Evolutionary conservation across 1,284 basidiomycete genomes (phyloP).

Genomic region (Cystobasidium pallidum): DNA sequence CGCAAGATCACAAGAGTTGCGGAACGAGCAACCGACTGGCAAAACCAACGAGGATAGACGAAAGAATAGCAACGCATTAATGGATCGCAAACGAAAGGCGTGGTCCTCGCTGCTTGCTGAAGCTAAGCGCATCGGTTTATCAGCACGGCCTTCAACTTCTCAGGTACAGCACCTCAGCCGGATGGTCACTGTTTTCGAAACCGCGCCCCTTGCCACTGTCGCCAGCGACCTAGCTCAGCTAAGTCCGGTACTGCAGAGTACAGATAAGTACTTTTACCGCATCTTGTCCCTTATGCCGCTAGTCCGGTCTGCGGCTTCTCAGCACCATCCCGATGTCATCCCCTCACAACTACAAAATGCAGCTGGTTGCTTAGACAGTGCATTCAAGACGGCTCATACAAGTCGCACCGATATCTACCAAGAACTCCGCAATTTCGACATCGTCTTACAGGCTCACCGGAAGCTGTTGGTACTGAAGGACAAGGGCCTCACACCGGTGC

Average conservation of each 20-base stretch:
- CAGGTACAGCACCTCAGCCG: background rate
- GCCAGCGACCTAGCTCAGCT: background rate
- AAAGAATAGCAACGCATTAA: slow-evolving; percentile 76
- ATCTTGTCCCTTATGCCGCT: slow-evolving; percentile 70
- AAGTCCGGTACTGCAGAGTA: slow-evolving; percentile 55
- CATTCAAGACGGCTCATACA: background rate
- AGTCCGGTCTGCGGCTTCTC: slow-evolving; percentile 67
- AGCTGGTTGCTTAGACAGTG: slow-evolving; percentile 19
- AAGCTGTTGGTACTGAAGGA: background rate
- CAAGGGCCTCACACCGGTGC: background rate
- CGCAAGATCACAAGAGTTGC: slow-evolving; percentile 59
- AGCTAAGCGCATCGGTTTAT: slow-evolving; percentile 77
- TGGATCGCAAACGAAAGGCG: slow-evolving; percentile 81
- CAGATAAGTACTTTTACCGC: slow-evolving; percentile 70
- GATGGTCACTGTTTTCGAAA: background rate
- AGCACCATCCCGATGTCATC: slow-evolving; percentile 78
- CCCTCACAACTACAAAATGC: slow-evolving; percentile 84
- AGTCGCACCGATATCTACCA: slow-evolving; percentile 32
- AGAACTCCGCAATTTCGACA: background rate
- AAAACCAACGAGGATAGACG: slow-evolving; percentile 63
- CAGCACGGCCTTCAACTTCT: slow-evolving; percentile 65
- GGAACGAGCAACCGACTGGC: slow-evolving; percentile 19
- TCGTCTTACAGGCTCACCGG: background rate
- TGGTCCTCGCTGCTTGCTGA: slow-evolving; percentile 90
- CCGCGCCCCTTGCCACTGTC: background rate